Evolutionary conservation across 2,329 filamentous ascomycete species (phyloP), one percentile per base, ranked within the genome.

Genomic region (Capronia epimyces): DNA sequence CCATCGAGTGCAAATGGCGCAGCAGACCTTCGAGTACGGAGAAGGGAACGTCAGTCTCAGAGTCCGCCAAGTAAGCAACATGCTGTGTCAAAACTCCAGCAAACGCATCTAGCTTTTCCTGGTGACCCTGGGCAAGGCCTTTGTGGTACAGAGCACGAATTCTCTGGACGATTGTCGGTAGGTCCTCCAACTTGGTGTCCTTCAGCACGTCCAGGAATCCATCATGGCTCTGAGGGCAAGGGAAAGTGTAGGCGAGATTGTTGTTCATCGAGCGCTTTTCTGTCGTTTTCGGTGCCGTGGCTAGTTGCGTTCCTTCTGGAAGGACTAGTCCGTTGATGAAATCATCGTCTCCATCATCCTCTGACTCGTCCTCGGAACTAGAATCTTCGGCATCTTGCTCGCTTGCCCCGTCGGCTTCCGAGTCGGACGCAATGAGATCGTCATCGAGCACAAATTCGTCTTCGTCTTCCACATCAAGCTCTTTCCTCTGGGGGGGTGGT

Each of bases 401-500:
- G 50, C 72, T 60, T n/a, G 67, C 69, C 5, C 69, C 61, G 24
- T 71, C 72, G 25, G 64, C 67, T 42, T 72, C 67, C n/a, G 87
- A 91, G 31, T 83, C 87, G 60, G 84, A 90, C 10, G 89, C 89
- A 27, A 96, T 79, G 13, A 97, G 76, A 63, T 95, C 86, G 56
- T 93, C 87, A 52, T 97, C 91, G 55, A 96, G 83, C 21, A 91
- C 66, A 62, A 97, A 97, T 61, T 96, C 89, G 62, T 97, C 91
- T 65, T 97, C 91, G 60, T 96, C 91, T 58, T 95, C 89, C 27
- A 95, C 84, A 4, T 83, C 87, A 15, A 89, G 62, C 20, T 74
- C 70, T 31, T 65, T 64, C 25, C 65, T 70, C n/a, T n/a, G n/a
- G n/a, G n/a, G n/a, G 52, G 59, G 68, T 59, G 48, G 63, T 52